phyloP scores from a whole-genome alignment of 306 rosid genomes.

The Vicia faba region DNA sequence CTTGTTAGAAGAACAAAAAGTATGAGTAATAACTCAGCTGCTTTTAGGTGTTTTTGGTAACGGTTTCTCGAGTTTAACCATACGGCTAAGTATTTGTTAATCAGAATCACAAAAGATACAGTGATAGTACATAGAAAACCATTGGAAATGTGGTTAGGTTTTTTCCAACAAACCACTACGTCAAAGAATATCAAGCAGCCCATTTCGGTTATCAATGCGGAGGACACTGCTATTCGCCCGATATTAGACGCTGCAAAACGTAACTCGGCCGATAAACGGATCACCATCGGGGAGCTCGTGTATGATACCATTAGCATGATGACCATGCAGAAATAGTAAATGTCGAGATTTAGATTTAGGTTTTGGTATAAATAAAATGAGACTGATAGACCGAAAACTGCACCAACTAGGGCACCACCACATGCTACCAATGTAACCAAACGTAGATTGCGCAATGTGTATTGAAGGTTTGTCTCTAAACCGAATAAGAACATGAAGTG shows the following conservation, averaged over 20 bases:
- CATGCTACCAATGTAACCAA: constrained; percentile 46
- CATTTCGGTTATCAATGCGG: constrained; percentile 67
- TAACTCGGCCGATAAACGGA: constrained; percentile 70
- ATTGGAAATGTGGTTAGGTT: background rate
- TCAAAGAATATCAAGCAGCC: constrained; percentile 60
- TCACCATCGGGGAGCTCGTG: constrained; percentile 84
- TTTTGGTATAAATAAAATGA: constrained; percentile 58
- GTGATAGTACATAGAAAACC: constrained; percentile 33
- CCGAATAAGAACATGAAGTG: constrained; percentile 84
- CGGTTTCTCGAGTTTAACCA: constrained; percentile 66
- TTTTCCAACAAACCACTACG: constrained; percentile 37
- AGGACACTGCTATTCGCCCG: constrained; percentile 61
- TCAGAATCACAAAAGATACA: constrained; percentile 11
- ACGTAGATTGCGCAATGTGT: constrained; percentile 46
- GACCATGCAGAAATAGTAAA: constrained; percentile 36
- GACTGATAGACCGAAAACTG: constrained; percentile 51
- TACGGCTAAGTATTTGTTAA: constrained; percentile 51
- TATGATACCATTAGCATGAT: constrained; percentile 59
- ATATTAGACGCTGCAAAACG: constrained; percentile 61
- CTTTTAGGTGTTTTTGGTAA: constrained; percentile 70
- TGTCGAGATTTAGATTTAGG: constrained; percentile 15
- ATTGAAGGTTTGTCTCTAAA: constrained; percentile 62
- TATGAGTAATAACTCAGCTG: constrained; percentile 63
- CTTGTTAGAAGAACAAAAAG: constrained; percentile 54
- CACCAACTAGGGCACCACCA: constrained; percentile 58